Evolutionary conservation across 2,329 filamentous ascomycete species (phyloP).

Genomic region (Emericellopsis atlantica): DNA sequence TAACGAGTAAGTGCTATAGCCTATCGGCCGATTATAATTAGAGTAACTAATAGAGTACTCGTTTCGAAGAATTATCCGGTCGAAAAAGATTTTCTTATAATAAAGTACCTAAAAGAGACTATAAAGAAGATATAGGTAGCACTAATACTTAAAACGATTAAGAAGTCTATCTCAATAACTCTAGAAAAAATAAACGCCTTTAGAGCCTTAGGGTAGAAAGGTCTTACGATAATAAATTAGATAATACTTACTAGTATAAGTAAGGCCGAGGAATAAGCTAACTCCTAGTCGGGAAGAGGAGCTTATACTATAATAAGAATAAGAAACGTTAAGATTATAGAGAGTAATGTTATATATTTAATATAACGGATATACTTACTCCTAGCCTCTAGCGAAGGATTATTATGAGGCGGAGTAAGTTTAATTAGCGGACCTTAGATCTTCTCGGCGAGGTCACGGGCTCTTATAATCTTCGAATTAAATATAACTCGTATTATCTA

Average conservation of each 20-base stretch:
- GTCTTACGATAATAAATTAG: constrained; percentile 24
- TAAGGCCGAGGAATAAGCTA: constrained; percentile 10
- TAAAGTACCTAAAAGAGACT: constrained; percentile 13
- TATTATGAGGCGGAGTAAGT: constrained; percentile 5
- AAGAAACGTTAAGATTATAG: constrained; percentile 1
- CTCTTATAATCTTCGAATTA: constrained; percentile 10
- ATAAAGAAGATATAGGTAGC: constrained; percentile 32
- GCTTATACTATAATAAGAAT: constrained; percentile 6
- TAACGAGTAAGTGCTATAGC: constrained; percentile 22
- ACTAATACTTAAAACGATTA: constrained; percentile 33
- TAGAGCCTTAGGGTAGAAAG: constrained; percentile 32
- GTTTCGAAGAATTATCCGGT: constrained; percentile 24
- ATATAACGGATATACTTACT: constrained; percentile 19
- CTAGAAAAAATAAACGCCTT: constrained; percentile 25
- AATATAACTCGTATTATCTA: constrained; percentile 8
- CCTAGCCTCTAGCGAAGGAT: constrained; percentile 4
- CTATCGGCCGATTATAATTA: constrained; percentile 24
- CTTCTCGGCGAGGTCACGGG: constrained; percentile 7
- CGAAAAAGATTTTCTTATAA: constrained; percentile 6
- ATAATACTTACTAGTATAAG: constrained; percentile 30
- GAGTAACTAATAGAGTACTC: constrained; percentile 22
- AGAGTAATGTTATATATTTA: constrained; percentile 13
- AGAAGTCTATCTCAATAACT: constrained; percentile 34
- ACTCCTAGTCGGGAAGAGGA: constrained; percentile 5
- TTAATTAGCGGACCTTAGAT: constrained; percentile 3